Conservation (phyloP, 345 rosid species). For the Citrus australasica region DNA sequence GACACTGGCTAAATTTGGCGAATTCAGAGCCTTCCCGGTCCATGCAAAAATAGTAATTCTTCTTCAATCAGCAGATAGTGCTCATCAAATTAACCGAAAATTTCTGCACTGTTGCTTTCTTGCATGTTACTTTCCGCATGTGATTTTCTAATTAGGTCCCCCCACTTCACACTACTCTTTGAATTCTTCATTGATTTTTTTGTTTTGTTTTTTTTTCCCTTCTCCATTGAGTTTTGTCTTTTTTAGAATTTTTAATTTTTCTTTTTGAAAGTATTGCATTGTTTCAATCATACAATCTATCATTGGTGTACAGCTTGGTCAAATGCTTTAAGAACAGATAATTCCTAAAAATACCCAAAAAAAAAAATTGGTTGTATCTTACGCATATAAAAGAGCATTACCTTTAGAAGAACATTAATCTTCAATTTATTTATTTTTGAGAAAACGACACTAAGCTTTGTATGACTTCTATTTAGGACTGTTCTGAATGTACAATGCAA, state of each 20-base stretch:
- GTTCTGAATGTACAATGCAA: too few species aligned
- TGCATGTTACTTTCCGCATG: not conserved
- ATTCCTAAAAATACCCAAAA: not conserved
- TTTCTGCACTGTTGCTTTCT: not conserved
- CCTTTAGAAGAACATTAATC: too few species aligned
- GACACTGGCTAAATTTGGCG: not conserved
- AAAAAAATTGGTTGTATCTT: not conserved
- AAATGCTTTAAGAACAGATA: not conserved
- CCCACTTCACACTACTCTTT: not conserved
- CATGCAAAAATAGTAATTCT: not conserved
- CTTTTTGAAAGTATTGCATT: not conserved
- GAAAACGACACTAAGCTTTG: too few species aligned
- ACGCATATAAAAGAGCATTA: not conserved
- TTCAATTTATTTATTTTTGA: too few species aligned
- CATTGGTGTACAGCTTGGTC: not conserved
- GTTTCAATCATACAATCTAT: not conserved
- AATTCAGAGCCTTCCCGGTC: not conserved
- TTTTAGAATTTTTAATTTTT: not conserved
- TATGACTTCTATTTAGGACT: not conserved
- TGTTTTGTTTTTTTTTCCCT: not conserved
- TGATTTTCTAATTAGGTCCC: not conserved
- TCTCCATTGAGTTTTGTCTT: not conserved
- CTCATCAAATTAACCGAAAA: not conserved
- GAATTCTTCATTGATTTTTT: not conserved
- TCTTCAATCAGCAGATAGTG: not conserved